Percentiles rank a stretch among this genome's conserved stretches.
These are phyloP conservation scores for Aspergillus ibericus DNA, from an alignment of 2,329 filamentous ascomycete species.

Conservation along the genomic window DNA sequence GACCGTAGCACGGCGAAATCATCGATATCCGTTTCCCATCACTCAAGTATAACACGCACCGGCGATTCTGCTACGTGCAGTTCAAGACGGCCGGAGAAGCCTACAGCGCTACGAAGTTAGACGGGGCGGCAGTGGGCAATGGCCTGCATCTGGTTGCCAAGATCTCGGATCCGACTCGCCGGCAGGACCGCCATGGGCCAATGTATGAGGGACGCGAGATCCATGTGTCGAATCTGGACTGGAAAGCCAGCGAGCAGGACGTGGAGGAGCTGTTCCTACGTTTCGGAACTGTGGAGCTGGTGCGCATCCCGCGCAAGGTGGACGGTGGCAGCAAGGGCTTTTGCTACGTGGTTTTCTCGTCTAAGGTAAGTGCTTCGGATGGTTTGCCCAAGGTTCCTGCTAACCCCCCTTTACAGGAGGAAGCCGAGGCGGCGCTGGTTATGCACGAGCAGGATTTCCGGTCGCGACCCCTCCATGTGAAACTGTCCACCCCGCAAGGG, in stretches of 20 bases:
- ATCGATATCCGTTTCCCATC: slow-evolving; percentile 86
- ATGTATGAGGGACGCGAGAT: slow-evolving; percentile 86
- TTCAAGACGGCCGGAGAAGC: slow-evolving; percentile 71
- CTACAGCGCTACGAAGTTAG: slow-evolving; percentile 67
- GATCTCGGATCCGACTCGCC: slow-evolving; percentile 78
- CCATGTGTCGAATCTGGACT: slow-evolving; percentile 70
- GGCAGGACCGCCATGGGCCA: slow-evolving; percentile 76
- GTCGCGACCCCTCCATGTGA: slow-evolving; percentile 66
- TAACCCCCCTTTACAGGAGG: slow-evolving; percentile 49
- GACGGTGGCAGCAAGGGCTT: slow-evolving; percentile 72
- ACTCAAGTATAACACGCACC: slow-evolving; percentile 81
- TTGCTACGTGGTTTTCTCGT: slow-evolving; percentile 75
- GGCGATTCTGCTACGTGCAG: slow-evolving; percentile 95
- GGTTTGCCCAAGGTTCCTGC: neutral
- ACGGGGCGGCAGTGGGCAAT: slow-evolving; percentile 69
- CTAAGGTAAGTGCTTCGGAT: slow-evolving; percentile 48
- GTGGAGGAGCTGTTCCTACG: slow-evolving; percentile 69
- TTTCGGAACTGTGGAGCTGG: slow-evolving; percentile 71
- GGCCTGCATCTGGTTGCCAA: slow-evolving; percentile 71
- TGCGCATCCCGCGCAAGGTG: slow-evolving; percentile 69
- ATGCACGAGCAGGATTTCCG: slow-evolving; percentile 71
- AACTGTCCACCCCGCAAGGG: slow-evolving; percentile 49
- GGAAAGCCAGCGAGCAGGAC: slow-evolving; percentile 64
- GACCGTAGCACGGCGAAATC: slow-evolving; percentile 68
- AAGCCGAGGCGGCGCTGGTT: slow-evolving; percentile 63